Conservation (phyloP, 176 grass and related monocot species). For the Metroxylon sagu region DNA sequence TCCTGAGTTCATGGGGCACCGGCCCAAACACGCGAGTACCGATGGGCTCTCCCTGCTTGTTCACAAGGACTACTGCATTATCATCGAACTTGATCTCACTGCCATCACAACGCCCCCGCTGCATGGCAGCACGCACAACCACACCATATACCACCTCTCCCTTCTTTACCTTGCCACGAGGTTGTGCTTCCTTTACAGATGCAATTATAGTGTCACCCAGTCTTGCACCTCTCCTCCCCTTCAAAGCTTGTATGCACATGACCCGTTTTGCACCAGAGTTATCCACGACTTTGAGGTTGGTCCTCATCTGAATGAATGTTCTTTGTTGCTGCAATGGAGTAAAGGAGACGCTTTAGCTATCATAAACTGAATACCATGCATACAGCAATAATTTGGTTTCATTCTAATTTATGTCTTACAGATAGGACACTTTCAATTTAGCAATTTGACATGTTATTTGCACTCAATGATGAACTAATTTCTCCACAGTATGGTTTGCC, state of each 20-base stretch:
- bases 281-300: constrained; percentile 90
- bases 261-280: constrained; percentile 96
- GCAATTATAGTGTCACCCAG: constrained; percentile 77
- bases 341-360: background rate
- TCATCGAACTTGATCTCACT: constrained; percentile 88
- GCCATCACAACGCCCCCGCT: constrained; percentile 61
- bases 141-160: constrained; percentile 96
- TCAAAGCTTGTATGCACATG: constrained; percentile 87
- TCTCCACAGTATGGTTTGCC: no score
- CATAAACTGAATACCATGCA: constrained; percentile 1
- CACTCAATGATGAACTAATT: no score
- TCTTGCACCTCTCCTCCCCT: constrained; percentile 70
- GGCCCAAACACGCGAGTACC: constrained; percentile 76
- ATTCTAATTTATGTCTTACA: no score
- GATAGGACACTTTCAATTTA: no score
- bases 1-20: constrained; percentile 79
- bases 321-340: constrained; percentile 74
- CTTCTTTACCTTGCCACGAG: constrained; percentile 94
- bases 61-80: constrained; percentile 74
- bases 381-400: background rate
- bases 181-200: constrained; percentile 92
- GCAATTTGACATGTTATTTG: no score
- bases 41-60: constrained; percentile 93
- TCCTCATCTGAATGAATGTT: constrained; percentile 99
- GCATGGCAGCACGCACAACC: constrained; percentile 91